Evolutionary conservation across 1,139 yeast genomes (phyloP).

Genomic region (Suhomyces coccinellae): DNA sequence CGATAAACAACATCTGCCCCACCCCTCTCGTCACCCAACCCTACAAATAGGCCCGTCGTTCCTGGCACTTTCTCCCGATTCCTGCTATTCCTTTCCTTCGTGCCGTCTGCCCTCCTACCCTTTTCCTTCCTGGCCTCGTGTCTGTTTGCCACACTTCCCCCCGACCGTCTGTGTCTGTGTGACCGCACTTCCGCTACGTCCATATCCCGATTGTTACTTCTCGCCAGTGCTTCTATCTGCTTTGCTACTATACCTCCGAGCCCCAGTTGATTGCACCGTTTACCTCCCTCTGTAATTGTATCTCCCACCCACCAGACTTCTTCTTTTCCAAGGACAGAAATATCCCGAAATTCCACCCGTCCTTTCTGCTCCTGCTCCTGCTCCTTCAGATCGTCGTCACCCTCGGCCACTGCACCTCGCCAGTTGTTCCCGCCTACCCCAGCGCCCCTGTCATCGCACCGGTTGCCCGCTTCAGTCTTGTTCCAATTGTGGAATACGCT

Average conservation of each 20-base stretch:
- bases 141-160: background rate
- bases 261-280: background rate
- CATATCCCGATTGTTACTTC: background rate
- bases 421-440: too few species aligned
- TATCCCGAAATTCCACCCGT: background rate
- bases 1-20: background rate
- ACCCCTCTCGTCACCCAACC: background rate
- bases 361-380: background rate
- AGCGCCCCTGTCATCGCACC: too few species aligned
- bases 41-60: background rate
- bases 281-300: background rate
- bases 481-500: background rate
- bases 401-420: too few species aligned
- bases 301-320: too few species aligned
- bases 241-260: background rate
- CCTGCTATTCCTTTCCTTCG: background rate
- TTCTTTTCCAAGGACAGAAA: too few species aligned
- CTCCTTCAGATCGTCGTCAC: background rate
- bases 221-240: conserved; percentile 6
- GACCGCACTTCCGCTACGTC: background rate
- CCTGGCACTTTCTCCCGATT: background rate
- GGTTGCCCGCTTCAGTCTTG: background rate
- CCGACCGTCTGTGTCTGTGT: background rate
- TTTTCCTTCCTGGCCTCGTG: background rate
- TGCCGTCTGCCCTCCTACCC: background rate